A percentile compares a stretch with the other conserved stretches of the same genome.
Evolutionary conservation across 768 basidiomycete genomes (phyloP).

Genomic region (Collybiopsis luxurians): DNA sequence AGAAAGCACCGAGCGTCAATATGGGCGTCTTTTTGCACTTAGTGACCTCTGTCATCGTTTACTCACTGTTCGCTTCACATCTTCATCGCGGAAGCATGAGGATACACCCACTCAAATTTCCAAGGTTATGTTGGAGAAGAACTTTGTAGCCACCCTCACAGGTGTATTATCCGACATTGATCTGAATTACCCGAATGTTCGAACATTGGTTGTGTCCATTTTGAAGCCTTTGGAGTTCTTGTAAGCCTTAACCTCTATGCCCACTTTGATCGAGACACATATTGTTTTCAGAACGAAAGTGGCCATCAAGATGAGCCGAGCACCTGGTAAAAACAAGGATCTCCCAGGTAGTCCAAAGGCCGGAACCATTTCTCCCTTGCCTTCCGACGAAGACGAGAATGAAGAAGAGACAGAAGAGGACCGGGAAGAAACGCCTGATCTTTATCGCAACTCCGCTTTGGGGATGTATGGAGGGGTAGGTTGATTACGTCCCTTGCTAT

Average conservation of each 20-base stretch:
- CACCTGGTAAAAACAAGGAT: conserved; percentile 65
- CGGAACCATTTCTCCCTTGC: conserved; percentile 46
- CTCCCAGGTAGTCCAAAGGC: conserved; percentile 41
- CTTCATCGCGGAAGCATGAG: conserved; percentile 53
- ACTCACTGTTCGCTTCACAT: conserved; percentile 73
- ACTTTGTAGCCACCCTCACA: conserved; percentile 87
- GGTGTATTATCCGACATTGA: conserved; percentile 89
- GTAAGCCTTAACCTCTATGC: conserved; percentile 42
- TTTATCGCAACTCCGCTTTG: conserved; percentile 94
- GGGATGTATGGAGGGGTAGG: conserved; percentile 93
- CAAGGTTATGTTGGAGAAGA: conserved; percentile 98
- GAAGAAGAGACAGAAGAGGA: conserved; percentile 53
- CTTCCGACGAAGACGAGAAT: conserved; percentile 56
- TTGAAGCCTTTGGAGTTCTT: conserved; percentile 86
- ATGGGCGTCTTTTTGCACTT: conserved; percentile 85
- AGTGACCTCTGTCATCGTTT: conserved; percentile 87
- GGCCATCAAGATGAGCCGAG: conserved; percentile 96
- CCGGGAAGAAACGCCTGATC: conserved; percentile 84
- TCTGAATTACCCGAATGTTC: conserved; percentile 91
- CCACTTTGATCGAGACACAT: conserved; percentile 1
- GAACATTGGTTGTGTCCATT: conserved; percentile 81
- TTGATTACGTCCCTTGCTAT: conserved; percentile 14
- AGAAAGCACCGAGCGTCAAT: conserved; percentile 69
- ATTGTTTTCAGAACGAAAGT: conserved; percentile 71
- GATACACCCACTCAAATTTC: conserved; percentile 91